A percentile compares a stretch with the other conserved stretches of the same genome.
Evolutionary conservation across 2,329 filamentous ascomycete species (phyloP).

Genomic region (Aureobasidium sp.): DNA sequence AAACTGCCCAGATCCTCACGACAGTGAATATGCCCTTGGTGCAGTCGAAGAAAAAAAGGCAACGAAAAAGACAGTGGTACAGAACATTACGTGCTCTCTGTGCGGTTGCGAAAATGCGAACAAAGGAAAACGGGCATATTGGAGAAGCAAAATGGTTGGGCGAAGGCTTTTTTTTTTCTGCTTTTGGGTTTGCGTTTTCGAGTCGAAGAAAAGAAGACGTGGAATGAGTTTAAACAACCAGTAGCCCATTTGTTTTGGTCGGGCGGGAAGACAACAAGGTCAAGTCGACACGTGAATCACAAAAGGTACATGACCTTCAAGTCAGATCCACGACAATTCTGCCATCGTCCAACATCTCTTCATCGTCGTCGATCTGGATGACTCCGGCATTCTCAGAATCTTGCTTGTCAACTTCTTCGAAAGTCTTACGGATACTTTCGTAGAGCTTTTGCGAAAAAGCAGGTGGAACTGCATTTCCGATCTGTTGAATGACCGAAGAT

Average conservation of each 20-base stretch:
- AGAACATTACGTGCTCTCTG: too few species aligned
- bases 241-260: background rate
- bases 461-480: slow-evolving; percentile 74
- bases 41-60: background rate
- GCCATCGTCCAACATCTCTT: background rate
- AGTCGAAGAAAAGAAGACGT: background rate
- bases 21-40: too few species aligned
- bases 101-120: background rate
- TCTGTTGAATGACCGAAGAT: slow-evolving; percentile 50
- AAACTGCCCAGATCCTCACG: too few species aligned
- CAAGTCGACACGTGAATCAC: background rate
- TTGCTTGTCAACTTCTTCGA: background rate
- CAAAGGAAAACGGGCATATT: background rate
- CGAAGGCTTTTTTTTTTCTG: background rate
- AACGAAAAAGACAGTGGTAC: background rate
- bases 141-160: background rate
- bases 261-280: too few species aligned
- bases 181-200: background rate
- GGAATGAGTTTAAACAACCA: background rate
- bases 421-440: slow-evolving; percentile 6
- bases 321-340: background rate
- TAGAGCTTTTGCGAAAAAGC: slow-evolving; percentile 23
- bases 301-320: background rate
- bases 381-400: background rate
- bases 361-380: background rate